phyloP scores from a whole-genome alignment of 2,329 filamentous ascomycete genomes.

The Chaetomiaceae sp. region DNA sequence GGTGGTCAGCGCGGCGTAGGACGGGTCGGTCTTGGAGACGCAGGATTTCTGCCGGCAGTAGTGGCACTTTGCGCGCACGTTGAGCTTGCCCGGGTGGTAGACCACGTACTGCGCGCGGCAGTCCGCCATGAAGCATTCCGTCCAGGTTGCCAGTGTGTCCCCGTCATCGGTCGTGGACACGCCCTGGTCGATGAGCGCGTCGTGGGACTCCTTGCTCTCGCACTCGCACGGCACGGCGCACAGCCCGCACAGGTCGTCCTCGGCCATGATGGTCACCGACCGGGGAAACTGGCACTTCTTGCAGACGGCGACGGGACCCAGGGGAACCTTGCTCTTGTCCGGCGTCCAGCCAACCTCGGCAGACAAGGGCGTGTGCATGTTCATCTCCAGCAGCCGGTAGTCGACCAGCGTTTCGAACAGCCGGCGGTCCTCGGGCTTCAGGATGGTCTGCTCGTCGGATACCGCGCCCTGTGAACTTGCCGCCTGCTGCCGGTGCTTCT shows the following conservation, averaged over 20 bases:
- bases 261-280: slow-evolving; percentile 44
- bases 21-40: slow-evolving; percentile 7
- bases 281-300: slow-evolving; percentile 38
- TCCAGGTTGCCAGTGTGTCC: slow-evolving; percentile 36
- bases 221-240: slow-evolving; percentile 29
- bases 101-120: slow-evolving; percentile 47
- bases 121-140: slow-evolving; percentile 37
- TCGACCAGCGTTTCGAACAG: slow-evolving; percentile 41
- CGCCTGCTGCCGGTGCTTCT: slow-evolving; percentile 23
- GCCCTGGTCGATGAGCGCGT: slow-evolving; percentile 21
- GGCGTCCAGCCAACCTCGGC: slow-evolving; percentile 42
- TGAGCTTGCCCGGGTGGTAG: slow-evolving; percentile 37
- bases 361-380: slow-evolving; percentile 39
- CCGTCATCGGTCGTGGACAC: slow-evolving; percentile 30
- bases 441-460: slow-evolving; percentile 19
- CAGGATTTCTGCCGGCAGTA: slow-evolving; percentile 36
- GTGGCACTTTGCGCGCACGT: slow-evolving; percentile 42
- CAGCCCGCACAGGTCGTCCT: slow-evolving; percentile 35
- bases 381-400: slow-evolving; percentile 41
- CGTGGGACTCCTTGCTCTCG: slow-evolving; percentile 20
- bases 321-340: slow-evolving; percentile 35
- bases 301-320: slow-evolving; percentile 40
- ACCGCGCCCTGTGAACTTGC: not conserved
- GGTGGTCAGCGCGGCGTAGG: slow-evolving; percentile 3
- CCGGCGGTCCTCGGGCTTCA: slow-evolving; percentile 32